Base-by-base conservation (phyloP, 2,329 filamentous ascomycete genomes). In the Fusarium hainanense region DNA sequence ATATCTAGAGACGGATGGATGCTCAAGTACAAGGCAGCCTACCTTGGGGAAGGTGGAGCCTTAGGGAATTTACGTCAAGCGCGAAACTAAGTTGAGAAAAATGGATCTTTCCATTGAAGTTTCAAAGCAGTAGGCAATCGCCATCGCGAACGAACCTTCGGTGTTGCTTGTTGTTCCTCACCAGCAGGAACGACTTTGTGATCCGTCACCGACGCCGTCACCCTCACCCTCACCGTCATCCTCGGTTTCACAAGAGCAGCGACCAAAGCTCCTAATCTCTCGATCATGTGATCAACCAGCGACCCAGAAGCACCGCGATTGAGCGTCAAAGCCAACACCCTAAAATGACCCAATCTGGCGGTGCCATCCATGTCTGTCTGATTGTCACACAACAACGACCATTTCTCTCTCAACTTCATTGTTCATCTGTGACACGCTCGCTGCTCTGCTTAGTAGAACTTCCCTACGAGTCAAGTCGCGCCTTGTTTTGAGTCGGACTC, bases 231-330 rank as follows among this genome's bases (percentile, higher is more conserved):
- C n/a, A 27, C 52, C 52, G 69, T 63, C 73, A 70, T 55, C 50
- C 64, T 64, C 27, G 49, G 52, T 48, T 61, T 62, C 60, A 55
- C 56, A 54, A 64, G 55, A 42, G 48, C n/a, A 52, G 49, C 63
- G 56, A 66, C 60, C 63, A 69, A 50, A 50, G 54, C 41, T 30
- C 52, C 48, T n/a, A 42, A 37, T 54, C 58, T 11, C 56, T 52
- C 54, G 69, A 75, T 75, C 73, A 75, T 74, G 71, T 75, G 73
- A 75, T 74, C 70, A 66, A 23, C 28, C 56, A 57, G 61, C 58
- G 62, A 51, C 61, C 51, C 46, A 64, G 57, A 51, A 47, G 32
- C 23, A 47, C 51, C 21, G 23, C 30, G 42, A 51, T 25, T 63
- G 56, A 61, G 43, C 43, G n/a, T 41, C 30, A 28, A 63, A 57